Evolutionary conservation across 306 rosid species (phyloP).

Genomic region (Begonia masoniana): DNA sequence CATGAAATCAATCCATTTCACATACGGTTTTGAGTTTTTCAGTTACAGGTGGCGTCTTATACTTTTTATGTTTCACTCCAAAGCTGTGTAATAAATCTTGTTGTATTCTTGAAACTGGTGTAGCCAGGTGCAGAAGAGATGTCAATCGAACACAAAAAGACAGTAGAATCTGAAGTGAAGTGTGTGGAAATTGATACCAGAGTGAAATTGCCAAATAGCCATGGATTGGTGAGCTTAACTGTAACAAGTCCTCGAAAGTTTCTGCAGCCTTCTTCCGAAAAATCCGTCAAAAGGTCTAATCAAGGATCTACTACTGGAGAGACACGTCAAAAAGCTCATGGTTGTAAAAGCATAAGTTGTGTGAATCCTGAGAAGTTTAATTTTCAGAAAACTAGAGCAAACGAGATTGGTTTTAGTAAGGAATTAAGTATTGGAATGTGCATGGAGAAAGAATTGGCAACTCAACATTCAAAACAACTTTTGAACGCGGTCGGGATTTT

Average conservation of each 20-base stretch:
- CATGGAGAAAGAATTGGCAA: constrained; percentile 25
- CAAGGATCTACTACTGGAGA: background rate
- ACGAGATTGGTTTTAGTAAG: constrained; percentile 32
- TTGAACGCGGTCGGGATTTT: constrained; percentile 54
- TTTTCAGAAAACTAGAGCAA: constrained; percentile 24
- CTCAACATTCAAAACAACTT: constrained; percentile 40
- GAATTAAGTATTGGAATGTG: constrained; percentile 25
- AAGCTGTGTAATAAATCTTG: too few relatives aligned
- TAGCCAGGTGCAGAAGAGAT: too few relatives aligned
- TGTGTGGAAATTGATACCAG: too few relatives aligned
- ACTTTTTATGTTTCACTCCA: too few relatives aligned
- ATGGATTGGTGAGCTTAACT: too few relatives aligned
- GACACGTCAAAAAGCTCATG: constrained; percentile 25
- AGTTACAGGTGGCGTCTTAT: too few relatives aligned
- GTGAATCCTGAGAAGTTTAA: constrained; percentile 20
- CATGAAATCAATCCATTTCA: too few relatives aligned
- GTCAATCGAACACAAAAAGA: too few relatives aligned
- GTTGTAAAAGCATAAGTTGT: constrained; percentile 30
- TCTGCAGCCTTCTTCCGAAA: constrained; percentile 10
- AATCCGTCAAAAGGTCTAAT: constrained; percentile 4
- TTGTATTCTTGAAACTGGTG: too few relatives aligned
- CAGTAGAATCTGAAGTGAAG: too few relatives aligned
- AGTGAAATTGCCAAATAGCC: too few relatives aligned
- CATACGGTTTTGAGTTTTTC: too few relatives aligned
- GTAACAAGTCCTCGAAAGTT: background rate